Base-by-base conservation (phyloP, 768 basidiomycete species). In the Auriscalpium microsporum region DNA sequence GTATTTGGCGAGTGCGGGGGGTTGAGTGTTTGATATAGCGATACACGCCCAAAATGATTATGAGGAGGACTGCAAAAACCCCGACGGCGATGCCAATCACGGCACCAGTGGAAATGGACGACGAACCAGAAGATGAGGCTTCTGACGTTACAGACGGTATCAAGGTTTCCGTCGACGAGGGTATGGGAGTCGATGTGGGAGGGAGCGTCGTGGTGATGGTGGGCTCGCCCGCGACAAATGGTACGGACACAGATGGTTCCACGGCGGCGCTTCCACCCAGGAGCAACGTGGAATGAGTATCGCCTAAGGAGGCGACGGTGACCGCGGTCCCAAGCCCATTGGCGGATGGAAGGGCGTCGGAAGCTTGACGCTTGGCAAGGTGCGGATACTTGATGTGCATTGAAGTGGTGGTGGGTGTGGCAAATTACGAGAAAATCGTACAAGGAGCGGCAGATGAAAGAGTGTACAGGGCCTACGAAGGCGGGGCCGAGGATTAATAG, bases 21-120 rank as follows among this genome's bases (percentile, higher is more conserved):
- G 42, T 9, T 1, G 49, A 38, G 14, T 58, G 55, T 35, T 44
- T 56, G 46, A 60, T 40, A 35, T 36, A 17, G 33, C 33, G 21
- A 48, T 56, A 55, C 8, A 60, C 11, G 45, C 52, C 36, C 16
- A 60, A 46, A 48, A 62, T 54, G 13, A 52, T 23, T 14, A 16
- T 44, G n/a, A 56, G 35, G 33, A 54, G 49, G 33, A 52, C 44
- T 4, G 56, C n/a, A 44, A 57, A 57, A 8, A 47, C 56, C 5
- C 38, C 53, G 48, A 50, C 33, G 38, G 28, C 14, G 54, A 62
- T 62, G 35, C 58, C 61, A 14, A 60, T 10, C 13, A 50, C 34
- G 9, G 56, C 51, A 23, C 61, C 61, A 8, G 61, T 62, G 37
- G 58, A 53, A 3, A 62, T 4, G 13, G 58, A n/a, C n/a, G 58